These are phyloP conservation scores for Viridothelium virens DNA, from an alignment of 495 filamentous ascomycete genomes.

Conservation along the genomic window DNA sequence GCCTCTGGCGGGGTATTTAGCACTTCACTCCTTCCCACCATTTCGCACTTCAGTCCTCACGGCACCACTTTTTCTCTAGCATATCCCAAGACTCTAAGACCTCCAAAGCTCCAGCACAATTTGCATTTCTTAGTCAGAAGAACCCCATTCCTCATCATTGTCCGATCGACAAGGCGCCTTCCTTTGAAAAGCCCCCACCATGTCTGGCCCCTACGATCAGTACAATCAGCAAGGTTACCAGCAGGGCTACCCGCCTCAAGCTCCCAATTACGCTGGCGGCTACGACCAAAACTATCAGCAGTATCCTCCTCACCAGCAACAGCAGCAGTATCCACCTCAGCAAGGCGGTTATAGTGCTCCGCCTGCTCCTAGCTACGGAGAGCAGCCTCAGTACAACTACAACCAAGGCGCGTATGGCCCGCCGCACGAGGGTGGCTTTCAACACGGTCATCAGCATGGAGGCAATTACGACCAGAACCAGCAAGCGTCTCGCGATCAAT, in stretches of 20 bases:
- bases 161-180: background rate
- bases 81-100: background rate
- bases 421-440: slow-evolving; percentile 42
- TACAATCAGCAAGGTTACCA: slow-evolving; percentile 34
- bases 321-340: slow-evolving; percentile 25
- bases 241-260: slow-evolving; percentile 32
- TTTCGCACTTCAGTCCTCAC: background rate
- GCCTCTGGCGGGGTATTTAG: slow-evolving; percentile 9
- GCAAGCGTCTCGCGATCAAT: slow-evolving; percentile 14
- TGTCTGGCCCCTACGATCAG: slow-evolving; percentile 47
- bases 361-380: slow-evolving; percentile 18
- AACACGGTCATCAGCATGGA: slow-evolving; percentile 35
- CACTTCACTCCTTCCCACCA: background rate
- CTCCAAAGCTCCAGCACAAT: background rate
- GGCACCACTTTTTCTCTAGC: background rate
- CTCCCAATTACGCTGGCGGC: slow-evolving; percentile 30
- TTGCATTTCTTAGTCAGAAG: background rate
- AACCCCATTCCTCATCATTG: background rate
- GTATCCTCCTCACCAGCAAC: slow-evolving; percentile 42
- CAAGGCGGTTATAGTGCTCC: slow-evolving; percentile 25
- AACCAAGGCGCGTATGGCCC: slow-evolving; percentile 40
- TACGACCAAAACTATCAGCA: slow-evolving; percentile 41
- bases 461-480: slow-evolving; percentile 28
- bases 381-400: slow-evolving; percentile 26
- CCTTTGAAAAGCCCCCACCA: slow-evolving; percentile 18